Percentiles rank a stretch among this genome's conserved stretches.
Evolutionary conservation across 306 rosid species (phyloP).

Genomic region (Oemleria cerasiformis): DNA sequence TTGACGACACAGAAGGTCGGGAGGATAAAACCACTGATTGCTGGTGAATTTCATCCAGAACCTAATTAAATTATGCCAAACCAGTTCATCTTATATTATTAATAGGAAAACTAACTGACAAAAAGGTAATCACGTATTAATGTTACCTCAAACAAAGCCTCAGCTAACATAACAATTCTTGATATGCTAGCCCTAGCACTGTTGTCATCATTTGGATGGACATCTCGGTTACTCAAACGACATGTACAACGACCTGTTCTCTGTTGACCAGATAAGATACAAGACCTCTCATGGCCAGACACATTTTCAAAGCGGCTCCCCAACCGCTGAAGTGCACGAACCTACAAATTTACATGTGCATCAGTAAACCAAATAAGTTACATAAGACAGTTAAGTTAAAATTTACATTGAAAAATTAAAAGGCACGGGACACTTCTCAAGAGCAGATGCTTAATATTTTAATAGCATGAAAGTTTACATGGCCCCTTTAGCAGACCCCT

Average conservation of each 20-base stretch:
- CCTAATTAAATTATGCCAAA: constrained; percentile 77
- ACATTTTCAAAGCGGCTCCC: constrained; percentile 93
- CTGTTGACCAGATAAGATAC: constrained; percentile 88
- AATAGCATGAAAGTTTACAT: neutral
- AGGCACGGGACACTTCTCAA: constrained; percentile 3
- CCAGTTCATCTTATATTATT: constrained; percentile 52
- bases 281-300: constrained; percentile 93
- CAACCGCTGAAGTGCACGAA: constrained; percentile 96
- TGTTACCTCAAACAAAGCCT: constrained; percentile 95
- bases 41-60: constrained; percentile 99
- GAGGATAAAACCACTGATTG: constrained; percentile 95
- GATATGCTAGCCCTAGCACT: constrained; percentile 98
- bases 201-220: constrained; percentile 58
- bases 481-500: neutral
- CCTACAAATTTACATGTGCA: constrained; percentile 46
- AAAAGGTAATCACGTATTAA: constrained; percentile 21
- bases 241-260: constrained; percentile 91
- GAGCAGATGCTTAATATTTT: neutral
- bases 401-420: neutral
- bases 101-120: constrained; percentile 21
- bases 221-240: constrained; percentile 49
- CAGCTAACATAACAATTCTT: constrained; percentile 96
- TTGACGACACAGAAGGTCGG: constrained; percentile 89
- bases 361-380: neutral
- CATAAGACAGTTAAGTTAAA: neutral